Conservation (phyloP, 2,329 filamentous ascomycete genomes). For the Penicillium verrucosum region DNA sequence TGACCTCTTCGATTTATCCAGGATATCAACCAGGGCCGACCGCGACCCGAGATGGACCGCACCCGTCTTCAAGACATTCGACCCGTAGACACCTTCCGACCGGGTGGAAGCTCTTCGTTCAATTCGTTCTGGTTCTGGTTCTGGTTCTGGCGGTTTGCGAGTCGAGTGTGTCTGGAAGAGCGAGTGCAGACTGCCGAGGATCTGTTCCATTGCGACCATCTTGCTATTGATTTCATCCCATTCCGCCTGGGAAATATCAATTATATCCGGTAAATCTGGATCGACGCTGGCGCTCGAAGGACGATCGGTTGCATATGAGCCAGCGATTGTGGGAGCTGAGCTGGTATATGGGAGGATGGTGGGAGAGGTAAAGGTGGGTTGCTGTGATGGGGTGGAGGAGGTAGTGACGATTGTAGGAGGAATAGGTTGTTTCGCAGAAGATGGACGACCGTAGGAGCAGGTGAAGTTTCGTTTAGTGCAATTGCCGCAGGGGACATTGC, state of each 20-base stretch:
- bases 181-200: slow-evolving; percentile 31
- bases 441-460: slow-evolving; percentile 37
- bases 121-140: slow-evolving; percentile 13
- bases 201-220: slow-evolving; percentile 36
- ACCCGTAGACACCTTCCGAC: slow-evolving; percentile 29
- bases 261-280: slow-evolving; percentile 25
- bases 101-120: slow-evolving; percentile 19
- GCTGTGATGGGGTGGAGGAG: slow-evolving; percentile 16
- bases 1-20: slow-evolving; percentile 45
- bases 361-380: slow-evolving; percentile 15
- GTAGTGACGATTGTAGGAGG: slow-evolving; percentile 11
- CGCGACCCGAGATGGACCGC: slow-evolving; percentile 57
- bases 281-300: slow-evolving; percentile 17
- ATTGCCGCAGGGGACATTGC: slow-evolving; percentile 41
- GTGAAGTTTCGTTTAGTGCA: slow-evolving; percentile 42
- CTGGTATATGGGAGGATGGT: slow-evolving; percentile 11
- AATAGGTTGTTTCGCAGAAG: slow-evolving; percentile 16
- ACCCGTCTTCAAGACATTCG: slow-evolving; percentile 45
- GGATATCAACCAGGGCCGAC: slow-evolving; percentile 57
- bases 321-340: slow-evolving; percentile 16
- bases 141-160: slow-evolving; percentile 17
- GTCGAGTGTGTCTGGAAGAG: slow-evolving; percentile 30
- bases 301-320: slow-evolving; percentile 20
- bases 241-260: slow-evolving; percentile 32
- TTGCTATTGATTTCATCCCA: slow-evolving; percentile 38